Percentiles rank a stretch among this genome's conserved stretches.
These are phyloP conservation scores for Trichoderma sp. DNA, from an alignment of 2,329 filamentous ascomycete species.

Conservation along the genomic window DNA sequence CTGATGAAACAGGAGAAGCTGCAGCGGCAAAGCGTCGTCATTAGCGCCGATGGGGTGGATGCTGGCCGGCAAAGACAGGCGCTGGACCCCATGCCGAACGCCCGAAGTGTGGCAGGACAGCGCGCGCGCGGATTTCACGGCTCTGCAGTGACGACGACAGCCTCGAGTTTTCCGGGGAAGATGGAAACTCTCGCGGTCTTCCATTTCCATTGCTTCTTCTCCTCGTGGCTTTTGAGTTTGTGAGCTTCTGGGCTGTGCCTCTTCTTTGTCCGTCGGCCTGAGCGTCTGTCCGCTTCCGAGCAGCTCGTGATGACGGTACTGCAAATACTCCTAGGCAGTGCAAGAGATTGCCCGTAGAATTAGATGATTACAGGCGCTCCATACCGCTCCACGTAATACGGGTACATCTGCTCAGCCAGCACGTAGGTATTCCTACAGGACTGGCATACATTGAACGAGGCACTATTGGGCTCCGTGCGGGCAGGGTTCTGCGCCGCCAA, in stretches of 20 bases:
- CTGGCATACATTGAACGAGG: neutral
- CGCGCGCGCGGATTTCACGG: slow-evolving; percentile 8
- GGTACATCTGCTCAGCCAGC: neutral
- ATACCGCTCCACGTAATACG: neutral
- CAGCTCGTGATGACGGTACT: neutral
- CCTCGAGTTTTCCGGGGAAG: neutral
- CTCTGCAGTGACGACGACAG: slow-evolving; percentile 6
- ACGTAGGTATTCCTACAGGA: neutral
- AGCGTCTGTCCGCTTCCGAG: slow-evolving; percentile 5
- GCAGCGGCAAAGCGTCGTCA: slow-evolving; percentile 21
- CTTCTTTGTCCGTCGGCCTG: neutral
- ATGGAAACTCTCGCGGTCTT: neutral
- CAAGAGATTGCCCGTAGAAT: neutral
- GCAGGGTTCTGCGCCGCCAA: neutral
- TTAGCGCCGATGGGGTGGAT: slow-evolving; percentile 21
- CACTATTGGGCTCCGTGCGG: neutral
- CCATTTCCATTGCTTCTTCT: neutral
- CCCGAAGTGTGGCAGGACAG: slow-evolving; percentile 9
- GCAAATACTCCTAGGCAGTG: neutral
- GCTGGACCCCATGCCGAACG: slow-evolving; percentile 9
- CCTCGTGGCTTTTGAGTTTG: neutral
- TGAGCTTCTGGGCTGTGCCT: neutral
- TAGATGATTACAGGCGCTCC: neutral
- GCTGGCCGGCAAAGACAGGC: neutral
- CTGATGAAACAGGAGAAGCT: slow-evolving; percentile 18